Evolutionary conservation across 2,329 filamentous ascomycete species (phyloP), one percentile per base, ranked within the genome.

Genomic region (Talaromyces marneffei): DNA sequence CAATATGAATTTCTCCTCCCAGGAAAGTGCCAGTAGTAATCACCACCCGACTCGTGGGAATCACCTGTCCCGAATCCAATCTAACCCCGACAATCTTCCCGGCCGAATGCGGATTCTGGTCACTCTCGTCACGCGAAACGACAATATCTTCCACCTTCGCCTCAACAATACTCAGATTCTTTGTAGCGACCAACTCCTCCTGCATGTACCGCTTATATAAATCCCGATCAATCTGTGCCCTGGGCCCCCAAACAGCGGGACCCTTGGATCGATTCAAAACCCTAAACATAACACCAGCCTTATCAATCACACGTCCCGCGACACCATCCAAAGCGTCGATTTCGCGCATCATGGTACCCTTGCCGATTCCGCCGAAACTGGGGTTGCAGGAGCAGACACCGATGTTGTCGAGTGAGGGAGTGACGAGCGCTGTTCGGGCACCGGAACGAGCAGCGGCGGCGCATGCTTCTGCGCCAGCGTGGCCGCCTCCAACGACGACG

Each of bases 11-110:
- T 75, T 99, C 94, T 18, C 92, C 94, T 10, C 93, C 89, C 4
- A 99, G 77, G 71, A 99, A 99, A 0, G 94, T 99, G 0, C 94
- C 94, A 0, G 94, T 99, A 0, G 94, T 97, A 67, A 99, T 97
- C 25, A 99, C 85, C 37, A 97, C 92, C 64, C 88, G 87, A 52
- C 83, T 85, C 0, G 93, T 90, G 1, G 87, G 83, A 65, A 99
- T 84, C 16, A 96, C 79, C 72, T 95, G 88, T 31, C 94, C 94
- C 52, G 90, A 91, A 72, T 97, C 93, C 35, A 99, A 80, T 62
- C 90, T 82, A 12, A 99, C 88, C 0, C 94, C 94, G 1, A 87
- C 87, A 63, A 97, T 95, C 71, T 83, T 90, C 57, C 87, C 88
- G 71, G 86, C 83, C 3, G 80, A 75, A 37, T 79, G 82, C 64